Base-by-base conservation (phyloP, 1,284 basidiomycete genomes). In the Cryptococcus sp. region DNA sequence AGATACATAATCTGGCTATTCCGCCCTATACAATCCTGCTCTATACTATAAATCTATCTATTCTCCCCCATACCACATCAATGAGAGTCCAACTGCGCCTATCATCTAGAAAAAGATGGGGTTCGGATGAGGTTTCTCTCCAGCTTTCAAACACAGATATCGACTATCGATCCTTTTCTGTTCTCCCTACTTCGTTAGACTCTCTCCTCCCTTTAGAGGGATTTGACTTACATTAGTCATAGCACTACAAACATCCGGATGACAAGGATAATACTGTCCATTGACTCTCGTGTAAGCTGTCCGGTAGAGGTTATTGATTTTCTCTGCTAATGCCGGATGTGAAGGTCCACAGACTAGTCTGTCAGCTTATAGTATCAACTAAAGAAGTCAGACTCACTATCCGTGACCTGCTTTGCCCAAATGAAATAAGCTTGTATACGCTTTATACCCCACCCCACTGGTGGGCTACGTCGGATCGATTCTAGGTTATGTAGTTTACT, bases 401-500 rank as follows among this genome's bases (percentile, higher is more conserved):
- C 70, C 1, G 76, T 76, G 13, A 78, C 76, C 36, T 70, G 64
- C 47, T 76, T 75, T 1, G 72, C 70, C 76, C 76, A 78, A 42
- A 70, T 62, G 46, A 75, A 75, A 55, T 75, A 75, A 19, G 67
- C 66, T 50, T 75, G 74, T 21, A 76, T 54, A 34, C 74, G 50
- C 45, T 63, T 55, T 46, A 69, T 49, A 47, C 66, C 55, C 74
- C 76, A 75, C 18, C 74, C 74, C 7, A 73, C 70, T 0, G 66
- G 72, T 47, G 64, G 66, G 47, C 62, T 64, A 37, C 67, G 68
- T 52, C 66, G 60, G 39, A 76, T 70, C 7, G 69, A 71, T 46
- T 71, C 69, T 22, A 77, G 61, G 54, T 78, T 78, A 53, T 75
- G 73, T 49, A 76, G 58, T 59, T 78, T 78, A 56, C 70, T 73